Evolutionary conservation across 805 yeast species (phyloP), one percentile per base, ranked within the genome.

Genomic region (Suhomyces canberraensis): DNA sequence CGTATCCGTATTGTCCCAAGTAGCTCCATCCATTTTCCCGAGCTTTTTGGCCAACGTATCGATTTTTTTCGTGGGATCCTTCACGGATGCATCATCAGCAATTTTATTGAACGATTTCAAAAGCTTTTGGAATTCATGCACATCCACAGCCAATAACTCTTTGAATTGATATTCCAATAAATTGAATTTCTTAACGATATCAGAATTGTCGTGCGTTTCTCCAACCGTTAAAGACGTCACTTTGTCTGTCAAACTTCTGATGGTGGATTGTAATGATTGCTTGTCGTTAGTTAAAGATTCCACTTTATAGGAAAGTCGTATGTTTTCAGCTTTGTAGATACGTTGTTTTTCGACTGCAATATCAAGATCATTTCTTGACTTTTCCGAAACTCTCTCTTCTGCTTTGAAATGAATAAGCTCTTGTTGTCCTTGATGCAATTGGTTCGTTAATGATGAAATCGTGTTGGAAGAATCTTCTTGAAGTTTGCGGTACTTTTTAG

Each of bases 61-160:
- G 19, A 81, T 57, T 46, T 79, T 75, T 16, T 64, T 62, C 16
- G 69, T 65, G 6, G 87, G 83, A 37, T 79, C 84, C n/a, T 63
- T 61, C 13, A 80, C 67, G 0, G 87, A 80, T 3, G 66, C 49
- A 35, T 73, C 75, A 41, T 82, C 87, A 3, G 82, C 66, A 2
- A 81, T 69, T 43, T 73, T 71, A 26, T 73, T 69, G 39, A 80
- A 71, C 1, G 75, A 65, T 14, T 62, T 59, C 27, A 79, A 60
- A n/a, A 79, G 51, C 42, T 67, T 76, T 11, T 73, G 68, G 30
- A 78, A 69, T 41, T 73, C 75, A 4, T 64, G 56, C 2, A 75
- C 52, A 38, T 75, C 78, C 8, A 60, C 45, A 3, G 53, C 56
- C 11, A 66, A 55, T 3, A 78, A 40, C 28, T 66, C 73, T 19